These are phyloP conservation scores for Isabelozyma pseudorhagii DNA, from an alignment of 805 yeast genomes.

Conservation along the genomic window DNA sequence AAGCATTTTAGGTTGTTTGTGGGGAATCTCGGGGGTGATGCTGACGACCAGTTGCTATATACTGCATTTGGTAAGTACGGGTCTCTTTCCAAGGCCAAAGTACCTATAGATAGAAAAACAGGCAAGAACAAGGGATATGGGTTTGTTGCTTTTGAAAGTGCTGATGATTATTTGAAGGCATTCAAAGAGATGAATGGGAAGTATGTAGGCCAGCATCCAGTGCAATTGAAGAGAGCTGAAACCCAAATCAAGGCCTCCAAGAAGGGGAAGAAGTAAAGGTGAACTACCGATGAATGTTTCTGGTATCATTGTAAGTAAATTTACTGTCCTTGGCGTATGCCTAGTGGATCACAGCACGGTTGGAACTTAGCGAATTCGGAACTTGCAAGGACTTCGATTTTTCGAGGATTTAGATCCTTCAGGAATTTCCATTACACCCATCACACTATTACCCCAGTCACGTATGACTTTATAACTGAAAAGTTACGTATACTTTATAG, in stretches of 20 bases:
- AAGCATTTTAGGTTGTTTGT: slow-evolving; percentile 69
- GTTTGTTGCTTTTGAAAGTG: slow-evolving; percentile 62
- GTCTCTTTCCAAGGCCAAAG: slow-evolving; percentile 55
- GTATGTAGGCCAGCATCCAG: slow-evolving; percentile 72
- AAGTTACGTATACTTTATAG: no score
- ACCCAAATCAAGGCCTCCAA: slow-evolving; percentile 21
- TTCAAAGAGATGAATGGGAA: slow-evolving; percentile 76
- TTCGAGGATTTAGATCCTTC: no score
- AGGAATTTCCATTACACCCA: no score
- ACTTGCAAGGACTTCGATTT: no score
- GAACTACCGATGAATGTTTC: no score
- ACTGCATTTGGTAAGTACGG: slow-evolving; percentile 52
- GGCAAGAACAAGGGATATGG: slow-evolving; percentile 65
- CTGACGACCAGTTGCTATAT: slow-evolving; percentile 52
- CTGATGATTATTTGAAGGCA: slow-evolving; percentile 67
- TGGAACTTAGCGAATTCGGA: no score
- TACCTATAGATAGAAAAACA: slow-evolving; percentile 49
- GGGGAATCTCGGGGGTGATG: slow-evolving; percentile 72
- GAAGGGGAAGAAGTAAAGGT: slow-evolving; percentile 2
- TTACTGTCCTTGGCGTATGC: no score
- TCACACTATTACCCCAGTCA: no score
- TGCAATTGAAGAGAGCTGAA: slow-evolving; percentile 63
- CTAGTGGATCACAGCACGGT: no score
- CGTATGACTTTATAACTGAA: no score
- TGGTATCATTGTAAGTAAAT: no score